Evolutionary conservation across 257 asterid species (phyloP).

Genomic region (Salvia miltiorrhiza): DNA sequence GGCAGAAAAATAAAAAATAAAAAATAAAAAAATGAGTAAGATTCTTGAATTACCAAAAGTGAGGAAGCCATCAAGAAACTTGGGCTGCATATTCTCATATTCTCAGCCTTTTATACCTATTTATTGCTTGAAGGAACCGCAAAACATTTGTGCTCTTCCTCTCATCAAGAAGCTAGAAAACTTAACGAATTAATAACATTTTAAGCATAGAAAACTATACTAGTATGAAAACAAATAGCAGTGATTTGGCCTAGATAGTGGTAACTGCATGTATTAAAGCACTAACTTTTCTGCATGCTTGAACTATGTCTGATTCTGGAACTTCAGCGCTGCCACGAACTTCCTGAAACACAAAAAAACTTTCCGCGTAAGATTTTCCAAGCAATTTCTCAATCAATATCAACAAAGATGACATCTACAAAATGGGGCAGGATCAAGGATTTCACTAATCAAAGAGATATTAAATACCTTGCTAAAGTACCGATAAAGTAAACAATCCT

Average conservation of each 20-base stretch:
- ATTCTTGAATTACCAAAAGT: background rate
- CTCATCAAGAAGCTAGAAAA: slow-evolving; percentile 73
- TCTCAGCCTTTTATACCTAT: slow-evolving; percentile 39
- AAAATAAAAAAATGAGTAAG: slow-evolving; percentile 10
- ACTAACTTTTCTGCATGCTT: slow-evolving; percentile 90
- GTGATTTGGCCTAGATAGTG: background rate
- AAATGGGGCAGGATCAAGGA: background rate
- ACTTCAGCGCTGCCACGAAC: slow-evolving; percentile 65
- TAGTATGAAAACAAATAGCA: background rate
- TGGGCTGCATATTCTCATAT: background rate
- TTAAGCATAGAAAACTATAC: background rate
- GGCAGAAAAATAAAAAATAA: slow-evolving; percentile 14
- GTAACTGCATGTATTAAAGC: slow-evolving; percentile 9
- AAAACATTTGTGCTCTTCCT: slow-evolving; percentile 72
- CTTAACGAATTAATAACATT: background rate
- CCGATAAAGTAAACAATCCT: slow-evolving; percentile 58
- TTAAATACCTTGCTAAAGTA: slow-evolving; percentile 80
- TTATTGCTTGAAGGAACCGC: slow-evolving; percentile 78
- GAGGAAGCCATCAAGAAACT: background rate
- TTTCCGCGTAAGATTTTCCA: too few species aligned
- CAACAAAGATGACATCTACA: background rate
- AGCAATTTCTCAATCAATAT: background rate
- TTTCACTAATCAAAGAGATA: background rate
- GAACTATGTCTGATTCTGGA: slow-evolving; percentile 84
- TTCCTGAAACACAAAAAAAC: slow-evolving; percentile 48